A percentile compares a stretch with the other conserved stretches of the same genome.
Conservation (phyloP, 495 filamentous ascomycete genomes). For the Cercophora newfieldiana region DNA sequence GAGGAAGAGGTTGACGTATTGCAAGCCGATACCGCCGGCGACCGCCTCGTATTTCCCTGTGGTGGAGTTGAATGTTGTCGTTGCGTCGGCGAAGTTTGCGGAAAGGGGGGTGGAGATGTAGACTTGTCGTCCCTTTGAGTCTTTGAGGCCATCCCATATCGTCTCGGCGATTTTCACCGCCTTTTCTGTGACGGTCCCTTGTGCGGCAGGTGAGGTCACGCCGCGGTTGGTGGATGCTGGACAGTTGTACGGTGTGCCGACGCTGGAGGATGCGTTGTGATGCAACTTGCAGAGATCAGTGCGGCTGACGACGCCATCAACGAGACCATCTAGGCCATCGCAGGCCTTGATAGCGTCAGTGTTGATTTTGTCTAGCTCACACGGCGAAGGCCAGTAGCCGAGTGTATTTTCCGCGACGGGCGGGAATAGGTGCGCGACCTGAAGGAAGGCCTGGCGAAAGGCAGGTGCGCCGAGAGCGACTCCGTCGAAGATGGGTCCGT, state of each 20-base stretch:
- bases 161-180: constrained; percentile 42
- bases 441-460: constrained; percentile 52
- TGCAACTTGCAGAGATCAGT: constrained; percentile 53
- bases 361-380: constrained; percentile 52
- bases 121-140: constrained; percentile 43
- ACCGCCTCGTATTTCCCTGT: constrained; percentile 41
- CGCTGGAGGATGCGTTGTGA: constrained; percentile 47
- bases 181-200: constrained; percentile 45
- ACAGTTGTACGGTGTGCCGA: constrained; percentile 53
- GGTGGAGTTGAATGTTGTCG: constrained; percentile 43
- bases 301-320: constrained; percentile 54
- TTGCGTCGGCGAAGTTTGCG: constrained; percentile 44
- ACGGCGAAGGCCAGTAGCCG: constrained; percentile 53
- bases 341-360: constrained; percentile 54
- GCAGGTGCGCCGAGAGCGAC: constrained; percentile 53
- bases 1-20: constrained; percentile 40
- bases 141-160: constrained; percentile 47
- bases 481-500: constrained; percentile 52
- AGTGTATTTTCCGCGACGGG: constrained; percentile 46
- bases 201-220: constrained; percentile 38
- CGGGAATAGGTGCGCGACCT: constrained; percentile 51
- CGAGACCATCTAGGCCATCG: constrained; percentile 52
- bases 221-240: too few species aligned
- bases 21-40: constrained; percentile 39
- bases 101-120: constrained; percentile 50